phyloP scores from a whole-genome alignment of 164 flowering plant genomes.

The Dillenia suffruticosa region DNA sequence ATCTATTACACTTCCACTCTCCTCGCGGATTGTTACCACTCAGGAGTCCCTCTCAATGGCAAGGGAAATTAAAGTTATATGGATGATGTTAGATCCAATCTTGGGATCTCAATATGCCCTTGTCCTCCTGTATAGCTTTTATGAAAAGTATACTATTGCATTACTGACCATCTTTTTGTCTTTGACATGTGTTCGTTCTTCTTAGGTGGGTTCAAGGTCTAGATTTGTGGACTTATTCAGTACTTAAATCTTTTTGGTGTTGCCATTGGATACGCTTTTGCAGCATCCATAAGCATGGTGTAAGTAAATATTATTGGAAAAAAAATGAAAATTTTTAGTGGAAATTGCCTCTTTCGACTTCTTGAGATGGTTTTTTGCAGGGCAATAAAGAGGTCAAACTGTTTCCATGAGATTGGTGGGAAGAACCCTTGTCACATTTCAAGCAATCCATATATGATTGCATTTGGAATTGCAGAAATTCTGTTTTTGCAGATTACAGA shows the following conservation, averaged over 20 bases:
- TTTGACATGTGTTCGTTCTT: neutral
- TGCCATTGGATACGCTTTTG: constrained; percentile 54
- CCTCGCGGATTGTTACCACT: constrained; percentile 50
- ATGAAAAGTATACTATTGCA: neutral
- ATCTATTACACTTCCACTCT: constrained; percentile 44
- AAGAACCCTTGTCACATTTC: constrained; percentile 34
- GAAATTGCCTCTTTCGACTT: neutral
- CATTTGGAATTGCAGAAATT: constrained; percentile 39
- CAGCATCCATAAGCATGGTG: constrained; percentile 60
- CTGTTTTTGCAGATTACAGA: constrained; percentile 51
- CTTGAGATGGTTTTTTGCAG: constrained; percentile 20
- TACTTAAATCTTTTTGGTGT: constrained; percentile 41
- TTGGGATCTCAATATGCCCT: constrained; percentile 27
- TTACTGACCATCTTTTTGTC: too few relatives aligned
- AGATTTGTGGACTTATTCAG: constrained; percentile 40
- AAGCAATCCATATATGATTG: constrained; percentile 48
- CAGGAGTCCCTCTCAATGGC: constrained; percentile 44
- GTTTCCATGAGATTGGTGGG: constrained; percentile 44
- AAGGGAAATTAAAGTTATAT: constrained; percentile 57
- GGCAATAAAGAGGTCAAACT: constrained; percentile 56
- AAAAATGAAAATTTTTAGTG: neutral
- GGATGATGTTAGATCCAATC: constrained; percentile 53
- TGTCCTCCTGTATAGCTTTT: neutral
- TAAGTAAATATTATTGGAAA: constrained; percentile 15
- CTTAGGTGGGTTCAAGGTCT: constrained; percentile 41